These are phyloP conservation scores for Fusarium sp. DNA, from an alignment of 2,329 filamentous ascomycete genomes.

Conservation along the genomic window DNA sequence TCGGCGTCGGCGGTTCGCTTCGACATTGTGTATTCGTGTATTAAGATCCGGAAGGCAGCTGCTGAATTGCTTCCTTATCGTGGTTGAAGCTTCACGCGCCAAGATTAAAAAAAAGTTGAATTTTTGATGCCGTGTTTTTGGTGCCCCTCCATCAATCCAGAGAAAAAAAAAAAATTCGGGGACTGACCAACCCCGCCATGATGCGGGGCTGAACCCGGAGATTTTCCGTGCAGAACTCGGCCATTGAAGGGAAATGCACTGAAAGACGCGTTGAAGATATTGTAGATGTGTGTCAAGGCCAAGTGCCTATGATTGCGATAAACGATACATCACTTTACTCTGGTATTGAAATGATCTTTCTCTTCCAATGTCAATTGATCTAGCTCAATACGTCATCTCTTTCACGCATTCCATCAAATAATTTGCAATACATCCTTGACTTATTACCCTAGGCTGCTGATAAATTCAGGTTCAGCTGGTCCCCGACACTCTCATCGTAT, in stretches of 20 bases:
- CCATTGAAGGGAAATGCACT: neutral
- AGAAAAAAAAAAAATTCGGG: conserved; percentile 35
- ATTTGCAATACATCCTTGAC: neutral
- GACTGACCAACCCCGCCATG: conserved; percentile 37
- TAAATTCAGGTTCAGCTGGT: neutral
- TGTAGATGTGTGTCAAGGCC: neutral
- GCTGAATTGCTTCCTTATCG: neutral
- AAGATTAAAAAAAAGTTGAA: conserved; percentile 29
- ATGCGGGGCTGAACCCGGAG: conserved; percentile 27
- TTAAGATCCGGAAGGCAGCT: neutral
- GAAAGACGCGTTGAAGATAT: neutral
- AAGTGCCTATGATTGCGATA: neutral
- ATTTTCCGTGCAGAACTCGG: conserved; percentile 29
- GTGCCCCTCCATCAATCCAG: conserved; percentile 32
- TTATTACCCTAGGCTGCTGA: conserved; percentile 1
- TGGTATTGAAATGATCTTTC: neutral
- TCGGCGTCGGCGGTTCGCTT: conserved; percentile 65
- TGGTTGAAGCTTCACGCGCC: conserved; percentile 5
- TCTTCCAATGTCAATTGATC: neutral
- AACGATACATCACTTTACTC: neutral
- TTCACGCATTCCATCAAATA: neutral
- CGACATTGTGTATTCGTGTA: conserved; percentile 55
- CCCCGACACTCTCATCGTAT: neutral
- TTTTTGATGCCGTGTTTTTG: conserved; percentile 31
- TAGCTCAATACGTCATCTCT: neutral